Base-by-base conservation (phyloP, 345 rosid genomes). In the Rhizophora apiculata region DNA sequence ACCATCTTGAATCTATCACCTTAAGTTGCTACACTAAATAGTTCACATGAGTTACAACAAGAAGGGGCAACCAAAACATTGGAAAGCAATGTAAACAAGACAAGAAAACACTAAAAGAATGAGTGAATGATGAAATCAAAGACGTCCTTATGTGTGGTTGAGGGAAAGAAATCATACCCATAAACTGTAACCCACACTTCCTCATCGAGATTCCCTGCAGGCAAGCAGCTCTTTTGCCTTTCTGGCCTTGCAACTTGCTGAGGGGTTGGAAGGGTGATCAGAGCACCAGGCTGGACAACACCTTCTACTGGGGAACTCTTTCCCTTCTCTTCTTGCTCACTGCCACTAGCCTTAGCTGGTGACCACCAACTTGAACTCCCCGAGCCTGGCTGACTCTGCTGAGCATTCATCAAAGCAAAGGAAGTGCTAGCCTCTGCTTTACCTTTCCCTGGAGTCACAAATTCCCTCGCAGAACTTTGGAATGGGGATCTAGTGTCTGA, bases 161-260 rank as follows among this genome's bases (percentile, higher is more conserved):
- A 8, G 27, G 58, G 64, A 57, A 27, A 37, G 30, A 67, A 6
- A 19, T 8, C 79, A 71, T 87, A 92, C 99, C 99, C 99, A 75
- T 90, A 95, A 69, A 95, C 97, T 57, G 99, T 95, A 78, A 92
- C 90, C 99, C 99, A 95, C 75, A 92, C 96, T 85, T 92, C 99
- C 78, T 89, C 97, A 32, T 92, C 88, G 69, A 92, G 83, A 63
- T 84, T 86, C 57, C 92, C 97, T 0, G 87, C 83, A 21, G 96
- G 92, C 69, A 90, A 63, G 73, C 80, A 62, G 74, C 81, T 94
- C 75, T 79, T 80, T 83, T 85, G 92, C 73, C 84, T 79, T 82
- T 92, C 98, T 0, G 99, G 99, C 81, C 96, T 95, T 27, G 96
- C 99, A 72, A 95, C 96, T 82, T 92, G 96, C 75, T 91, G 86